A percentile compares a stretch with the other conserved stretches of the same genome.
Evolutionary conservation across 208 protist species (phyloP).

Genomic region (Kentomonas sorsogonicus): DNA sequence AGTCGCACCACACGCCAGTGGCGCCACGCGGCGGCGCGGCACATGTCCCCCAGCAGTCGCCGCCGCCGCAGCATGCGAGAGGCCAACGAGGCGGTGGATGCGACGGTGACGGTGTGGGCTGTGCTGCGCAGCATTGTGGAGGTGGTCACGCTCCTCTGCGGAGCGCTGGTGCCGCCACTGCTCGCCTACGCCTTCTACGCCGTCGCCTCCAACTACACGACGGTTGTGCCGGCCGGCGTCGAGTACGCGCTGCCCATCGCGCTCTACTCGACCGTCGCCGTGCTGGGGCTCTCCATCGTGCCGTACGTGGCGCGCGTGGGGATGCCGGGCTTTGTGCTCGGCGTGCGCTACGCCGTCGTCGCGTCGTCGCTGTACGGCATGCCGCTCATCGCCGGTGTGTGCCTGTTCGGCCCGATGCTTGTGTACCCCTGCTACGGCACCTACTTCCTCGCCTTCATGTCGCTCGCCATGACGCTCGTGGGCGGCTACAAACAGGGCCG

Average conservation of each 20-base stretch:
- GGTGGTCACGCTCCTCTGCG: conserved; percentile 43
- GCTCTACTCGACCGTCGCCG: conserved; percentile 17
- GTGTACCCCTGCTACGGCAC: conserved; percentile 49
- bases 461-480: conserved; percentile 20
- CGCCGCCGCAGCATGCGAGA: no score
- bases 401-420: conserved; percentile 27
- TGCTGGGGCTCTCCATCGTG: conserved; percentile 51
- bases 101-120: no score
- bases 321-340: conserved; percentile 27
- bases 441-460: conserved; percentile 13
- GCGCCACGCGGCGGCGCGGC: neutral
- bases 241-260: conserved; percentile 28
- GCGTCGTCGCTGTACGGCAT: conserved; percentile 51
- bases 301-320: conserved; percentile 43
- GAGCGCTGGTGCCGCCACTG: conserved; percentile 28
- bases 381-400: conserved; percentile 18
- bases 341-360: conserved; percentile 35
- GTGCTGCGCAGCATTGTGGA: conserved; percentile 41
- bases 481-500: conserved; percentile 36
- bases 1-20: conserved; percentile 50
- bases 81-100: conserved; percentile 1
- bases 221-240: conserved; percentile 24
- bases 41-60: no score
- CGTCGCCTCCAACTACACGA: conserved; percentile 43
- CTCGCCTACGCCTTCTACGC: conserved; percentile 36